Evolutionary conservation across 2,329 filamentous ascomycete genomes (phyloP), one percentile per base, ranked within the genome.

Genomic region (Neonectria faginata): DNA sequence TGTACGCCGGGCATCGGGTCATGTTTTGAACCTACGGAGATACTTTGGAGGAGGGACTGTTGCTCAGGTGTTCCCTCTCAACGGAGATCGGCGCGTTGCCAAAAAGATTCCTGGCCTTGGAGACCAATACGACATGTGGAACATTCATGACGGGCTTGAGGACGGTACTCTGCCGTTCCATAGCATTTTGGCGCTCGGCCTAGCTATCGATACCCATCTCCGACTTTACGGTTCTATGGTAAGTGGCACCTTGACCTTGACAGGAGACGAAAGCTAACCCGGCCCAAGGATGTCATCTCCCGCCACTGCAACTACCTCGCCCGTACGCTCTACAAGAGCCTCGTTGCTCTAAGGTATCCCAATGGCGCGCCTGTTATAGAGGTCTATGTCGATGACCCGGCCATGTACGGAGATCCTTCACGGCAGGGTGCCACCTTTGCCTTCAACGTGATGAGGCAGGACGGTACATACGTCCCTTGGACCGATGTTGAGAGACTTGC

Each of bases 41-140:
- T 92, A 90, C 73, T 92, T 92, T 71, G 90, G 89, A 20, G 90
- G 90, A 29, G 90, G 89, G 10, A 92, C 90, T 1, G 86, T 90
- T 82, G 86, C 85, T 86, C 73, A 82, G 81, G 33, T 86, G 81
- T 67, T 65, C 7, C 73, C 73, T 10, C 57, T 74, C 14, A 70
- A 69, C 29, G 70, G 71, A 18, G 65, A 70, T n/a, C 57, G 56
- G 14, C 67, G 65, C 20, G 66, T 73, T 41, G 62, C 59, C 42
- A 75, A 89, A 85, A 76, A 76, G 51, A 62, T 72, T 3, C 72
- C 75, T 59, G 80, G 80, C 5, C 67, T 80, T 7, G 79, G 81
- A 69, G 80, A 67, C 31, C 71, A 76, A 22, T 70, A 72, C 25
- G 68, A 75, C 16, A 70, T 72, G 2, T 83, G 81, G 56, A 80